Evolutionary conservation across 2,329 filamentous ascomycete species (phyloP).

Genomic region (Cladophialophora yegresii): DNA sequence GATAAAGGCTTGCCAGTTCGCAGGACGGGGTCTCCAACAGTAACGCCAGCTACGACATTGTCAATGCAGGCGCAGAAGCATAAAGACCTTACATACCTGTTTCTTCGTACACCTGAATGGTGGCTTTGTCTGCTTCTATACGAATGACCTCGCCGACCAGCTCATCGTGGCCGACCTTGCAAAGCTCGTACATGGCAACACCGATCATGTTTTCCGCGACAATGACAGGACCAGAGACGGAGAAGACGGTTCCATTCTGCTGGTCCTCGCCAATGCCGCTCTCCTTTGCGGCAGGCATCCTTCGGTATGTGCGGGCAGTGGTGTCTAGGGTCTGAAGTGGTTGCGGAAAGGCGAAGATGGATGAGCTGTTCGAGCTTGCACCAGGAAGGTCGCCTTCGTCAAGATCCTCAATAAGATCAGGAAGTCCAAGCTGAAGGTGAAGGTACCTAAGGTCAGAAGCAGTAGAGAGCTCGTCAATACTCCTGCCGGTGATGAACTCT

Average conservation of each 20-base stretch:
- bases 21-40: conserved; percentile 86
- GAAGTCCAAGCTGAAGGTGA: conserved; percentile 32
- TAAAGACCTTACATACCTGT: conserved; percentile 63
- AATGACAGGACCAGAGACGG: conserved; percentile 82
- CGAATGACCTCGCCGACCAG: conserved; percentile 97
- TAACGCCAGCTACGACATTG: conserved; percentile 72
- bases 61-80: conserved; percentile 20
- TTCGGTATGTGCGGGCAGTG: conserved; percentile 40
- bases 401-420: conserved; percentile 41
- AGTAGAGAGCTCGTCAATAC: conserved; percentile 48
- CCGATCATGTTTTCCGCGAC: conserved; percentile 98
- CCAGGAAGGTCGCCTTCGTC: conserved; percentile 43
- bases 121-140: conserved; percentile 92
- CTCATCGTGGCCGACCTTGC: conserved; percentile 86
- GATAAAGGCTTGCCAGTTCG: conserved; percentile 94
- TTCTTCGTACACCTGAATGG: conserved; percentile 98
- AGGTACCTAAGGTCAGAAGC: conserved; percentile 37
- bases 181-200: conserved; percentile 99
- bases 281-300: conserved; percentile 49
- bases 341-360: conserved; percentile 37
- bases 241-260: conserved; percentile 68
- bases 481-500: conserved; percentile 59
- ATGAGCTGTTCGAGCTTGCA: conserved; percentile 40
- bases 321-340: conserved; percentile 37
- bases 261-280: conserved; percentile 54